Percentiles rank a stretch among this genome's conserved stretches.
Evolutionary conservation across 306 rosid genomes (phyloP).

Genomic region (Dryas alaskensis): DNA sequence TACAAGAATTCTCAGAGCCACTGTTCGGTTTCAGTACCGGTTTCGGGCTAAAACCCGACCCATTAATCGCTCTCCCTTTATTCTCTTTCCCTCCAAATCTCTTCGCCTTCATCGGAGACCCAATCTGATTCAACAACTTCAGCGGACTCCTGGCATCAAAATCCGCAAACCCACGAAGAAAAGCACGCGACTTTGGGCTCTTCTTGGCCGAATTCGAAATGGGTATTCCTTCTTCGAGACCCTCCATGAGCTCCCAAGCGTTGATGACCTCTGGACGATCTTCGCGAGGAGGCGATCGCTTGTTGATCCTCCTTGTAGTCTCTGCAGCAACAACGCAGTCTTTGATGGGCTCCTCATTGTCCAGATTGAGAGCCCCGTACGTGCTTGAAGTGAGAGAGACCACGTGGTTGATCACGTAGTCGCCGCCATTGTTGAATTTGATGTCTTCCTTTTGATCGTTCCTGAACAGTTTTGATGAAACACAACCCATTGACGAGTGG

Average conservation of each 20-base stretch:
- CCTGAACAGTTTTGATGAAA: constrained; percentile 70
- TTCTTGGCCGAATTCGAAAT: constrained; percentile 47
- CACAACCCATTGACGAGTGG: constrained; percentile 77
- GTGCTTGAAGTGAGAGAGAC: constrained; percentile 90
- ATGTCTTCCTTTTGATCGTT: constrained; percentile 49
- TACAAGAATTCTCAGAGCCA: constrained; percentile 35
- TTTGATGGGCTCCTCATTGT: constrained; percentile 25
- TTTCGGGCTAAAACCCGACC: constrained; percentile 69
- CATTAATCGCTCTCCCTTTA: constrained; percentile 33
- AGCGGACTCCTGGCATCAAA: constrained; percentile 58
- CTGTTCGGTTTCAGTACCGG: constrained; percentile 39
- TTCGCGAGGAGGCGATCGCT: constrained; percentile 37
- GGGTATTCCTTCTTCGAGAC: constrained; percentile 74
- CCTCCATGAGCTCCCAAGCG: constrained; percentile 98
- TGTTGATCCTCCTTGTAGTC: constrained; percentile 4
- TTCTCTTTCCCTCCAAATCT: constrained; percentile 70
- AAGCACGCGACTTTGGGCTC: constrained; percentile 59
- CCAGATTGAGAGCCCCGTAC: constrained; percentile 76
- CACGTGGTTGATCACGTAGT: constrained; percentile 51
- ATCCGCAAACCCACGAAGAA: constrained; percentile 64
- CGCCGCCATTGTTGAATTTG: constrained; percentile 52
- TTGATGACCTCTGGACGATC: constrained; percentile 60
- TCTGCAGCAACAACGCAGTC: constrained; percentile 29
- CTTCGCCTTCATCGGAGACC: constrained; percentile 60
- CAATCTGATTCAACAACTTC: constrained; percentile 68